phyloP scores from a whole-genome alignment of 2,329 filamentous ascomycete species.

The Colletotrichum sp. region DNA sequence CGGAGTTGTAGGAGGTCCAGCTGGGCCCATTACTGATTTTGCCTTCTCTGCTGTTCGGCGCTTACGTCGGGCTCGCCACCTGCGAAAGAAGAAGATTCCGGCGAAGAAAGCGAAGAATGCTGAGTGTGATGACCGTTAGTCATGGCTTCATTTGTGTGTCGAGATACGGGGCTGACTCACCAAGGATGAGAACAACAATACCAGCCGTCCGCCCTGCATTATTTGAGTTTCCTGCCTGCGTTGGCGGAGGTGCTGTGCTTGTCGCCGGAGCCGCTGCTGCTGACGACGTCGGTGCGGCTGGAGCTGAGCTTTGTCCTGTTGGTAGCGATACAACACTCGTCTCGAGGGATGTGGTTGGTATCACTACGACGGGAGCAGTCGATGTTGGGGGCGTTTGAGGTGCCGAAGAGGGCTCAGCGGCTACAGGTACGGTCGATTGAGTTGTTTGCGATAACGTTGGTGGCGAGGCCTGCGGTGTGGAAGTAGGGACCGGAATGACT shows the following conservation, averaged over 20 bases:
- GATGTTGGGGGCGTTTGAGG: not conserved
- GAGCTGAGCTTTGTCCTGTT: not conserved
- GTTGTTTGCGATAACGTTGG: not conserved
- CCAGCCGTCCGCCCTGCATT: not conserved
- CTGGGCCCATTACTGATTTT: not conserved
- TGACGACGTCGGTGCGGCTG: not conserved
- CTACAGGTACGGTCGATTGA: not conserved
- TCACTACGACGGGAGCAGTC: not conserved
- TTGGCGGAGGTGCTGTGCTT: not conserved
- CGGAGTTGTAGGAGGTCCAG: not conserved
- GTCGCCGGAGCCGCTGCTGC: not conserved
- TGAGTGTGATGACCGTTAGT: not conserved
- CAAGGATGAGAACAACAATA: not conserved
- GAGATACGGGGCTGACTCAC: not conserved
- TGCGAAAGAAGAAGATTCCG: not conserved
- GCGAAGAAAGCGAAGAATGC: not conserved
- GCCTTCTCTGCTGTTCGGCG: not conserved
- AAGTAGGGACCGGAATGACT: not conserved
- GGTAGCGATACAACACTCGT: not conserved
- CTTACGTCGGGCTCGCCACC: not conserved
- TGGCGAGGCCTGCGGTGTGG: not conserved
- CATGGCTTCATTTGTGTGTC: not conserved
- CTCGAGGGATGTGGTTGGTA: not conserved
- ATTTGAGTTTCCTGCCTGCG: not conserved
- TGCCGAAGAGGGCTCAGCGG: not conserved